Base-by-base conservation (phyloP, 495 filamentous ascomycete genomes). In the Penicillium bialowiezense region DNA sequence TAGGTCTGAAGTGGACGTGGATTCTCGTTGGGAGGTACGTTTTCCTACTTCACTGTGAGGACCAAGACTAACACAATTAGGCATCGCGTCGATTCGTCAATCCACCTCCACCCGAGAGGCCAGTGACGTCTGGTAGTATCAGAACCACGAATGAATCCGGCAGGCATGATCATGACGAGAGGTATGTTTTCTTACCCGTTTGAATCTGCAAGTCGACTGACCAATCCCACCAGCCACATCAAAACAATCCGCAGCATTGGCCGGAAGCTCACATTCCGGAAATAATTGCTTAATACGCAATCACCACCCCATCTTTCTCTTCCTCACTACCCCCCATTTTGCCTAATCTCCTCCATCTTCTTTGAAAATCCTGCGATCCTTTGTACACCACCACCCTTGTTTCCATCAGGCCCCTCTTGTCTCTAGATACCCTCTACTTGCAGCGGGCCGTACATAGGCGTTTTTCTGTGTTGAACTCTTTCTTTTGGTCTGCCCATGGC, bases 21-120 rank as follows among this genome's bases (percentile, higher is more conserved):
- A 72, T 55, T 67, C 69, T 58, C 67, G 67, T n/a, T 70, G 66
- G 69, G 69, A 72, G 63, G 66, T 67, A 50, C 23, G 64, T 61
- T n/a, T 26, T 39, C 18, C 19, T 32, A 26, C 14, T 1, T n/a
- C n/a, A n/a, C n/a, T n/a, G n/a, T n/a, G n/a, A n/a, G n/a, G n/a
- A n/a, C n/a, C n/a, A n/a, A 44, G 47, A 36, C 59, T 67, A 51
- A 69, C n/a, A 50, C 13, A 47, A 2, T 24, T 41, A 73, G 68
- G 63, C 68, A 56, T 73, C 69, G 23, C 71, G 69, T 40, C 60
- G 69, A 39, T 59, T 68, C 43, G 61, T 72, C 52, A 66, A 71
- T 44, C 59, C 59, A 23, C 60, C 69, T 24, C 58, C 58, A 28
- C 60, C 68, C 10, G 38, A 51, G 1, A 54, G 68, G 35, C 63